A percentile compares a stretch with the other conserved stretches of the same genome.
Conservation (phyloP, 148 eudicot genomes). For the Drosera capensis region DNA sequence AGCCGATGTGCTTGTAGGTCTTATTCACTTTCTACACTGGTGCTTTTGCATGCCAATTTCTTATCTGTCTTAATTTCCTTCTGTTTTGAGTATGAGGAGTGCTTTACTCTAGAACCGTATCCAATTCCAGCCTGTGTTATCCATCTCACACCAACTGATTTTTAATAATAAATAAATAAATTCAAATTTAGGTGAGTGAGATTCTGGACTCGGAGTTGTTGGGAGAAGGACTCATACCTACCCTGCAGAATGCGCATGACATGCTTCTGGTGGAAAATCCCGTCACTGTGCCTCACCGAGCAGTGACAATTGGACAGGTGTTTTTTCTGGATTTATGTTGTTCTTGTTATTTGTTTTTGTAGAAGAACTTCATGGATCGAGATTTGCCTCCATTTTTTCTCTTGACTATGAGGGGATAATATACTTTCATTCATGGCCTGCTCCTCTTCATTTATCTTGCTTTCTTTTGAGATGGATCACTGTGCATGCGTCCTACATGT, state of each 20-base stretch:
- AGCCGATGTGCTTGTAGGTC: constrained; percentile 75
- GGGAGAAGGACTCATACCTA: constrained; percentile 88
- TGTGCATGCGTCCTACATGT: no score
- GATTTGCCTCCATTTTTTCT: neutral
- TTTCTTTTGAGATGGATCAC: no score
- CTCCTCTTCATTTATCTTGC: no score
- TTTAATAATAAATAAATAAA: neutral
- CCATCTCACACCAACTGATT: neutral
- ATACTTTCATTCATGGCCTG: no score
- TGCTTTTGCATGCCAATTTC: neutral
- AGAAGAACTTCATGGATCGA: neutral
- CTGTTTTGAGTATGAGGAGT: no score
- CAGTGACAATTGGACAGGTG: constrained; percentile 74
- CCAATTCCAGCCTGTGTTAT: no score
- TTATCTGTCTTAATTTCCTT: no score
- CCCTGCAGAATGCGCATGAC: constrained; percentile 88
- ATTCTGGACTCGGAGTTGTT: constrained; percentile 86
- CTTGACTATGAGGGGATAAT: neutral
- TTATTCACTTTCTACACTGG: constrained; percentile 1
- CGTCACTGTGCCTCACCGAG: constrained; percentile 61
- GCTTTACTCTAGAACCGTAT: no score
- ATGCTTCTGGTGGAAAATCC: constrained; percentile 58
- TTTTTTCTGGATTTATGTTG: neutral
- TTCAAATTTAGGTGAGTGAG: constrained; percentile 62
- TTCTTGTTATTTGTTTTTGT: neutral